These are phyloP conservation scores for Globisporangium ultimum DNA, from an alignment of 352 stramenopile species.

Conservation along the genomic window DNA sequence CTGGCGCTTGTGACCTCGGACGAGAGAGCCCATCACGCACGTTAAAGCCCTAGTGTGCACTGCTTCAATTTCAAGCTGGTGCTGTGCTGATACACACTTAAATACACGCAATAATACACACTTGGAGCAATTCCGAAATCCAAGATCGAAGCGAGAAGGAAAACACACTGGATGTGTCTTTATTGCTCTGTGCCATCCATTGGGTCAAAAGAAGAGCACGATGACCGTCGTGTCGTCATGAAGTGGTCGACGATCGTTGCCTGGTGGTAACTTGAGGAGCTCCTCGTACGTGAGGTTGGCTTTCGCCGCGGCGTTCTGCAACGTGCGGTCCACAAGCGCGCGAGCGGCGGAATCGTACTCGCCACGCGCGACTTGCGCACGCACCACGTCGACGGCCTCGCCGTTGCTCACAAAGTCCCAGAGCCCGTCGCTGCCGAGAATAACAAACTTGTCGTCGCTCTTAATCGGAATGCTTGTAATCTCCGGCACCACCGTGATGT, in stretches of 20 bases:
- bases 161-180: no score
- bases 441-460: conserved; percentile 92
- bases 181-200: no score
- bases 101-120: no score
- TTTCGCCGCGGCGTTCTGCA: no score
- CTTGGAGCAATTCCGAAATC: no score
- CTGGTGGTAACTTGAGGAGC: no score
- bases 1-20: neutral
- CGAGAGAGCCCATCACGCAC: neutral
- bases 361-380: conserved; percentile 41
- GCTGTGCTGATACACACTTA: no score
- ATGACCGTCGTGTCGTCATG: conserved; percentile 93
- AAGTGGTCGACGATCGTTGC: conserved; percentile 48
- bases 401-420: conserved; percentile 96
- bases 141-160: no score
- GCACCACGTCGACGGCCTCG: conserved; percentile 90
- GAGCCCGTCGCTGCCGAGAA: conserved; percentile 95
- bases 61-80: no score
- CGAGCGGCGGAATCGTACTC: conserved; percentile 34
- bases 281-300: no score
- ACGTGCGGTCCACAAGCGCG: no score
- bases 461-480: conserved; percentile 79
- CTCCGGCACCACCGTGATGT: conserved; percentile 88
- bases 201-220: conserved; percentile 70
- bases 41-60: no score